Evolutionary conservation across 108 stramenopile species (phyloP), one percentile per base, ranked within the genome.

Genomic region (Epipyxis sp.): DNA sequence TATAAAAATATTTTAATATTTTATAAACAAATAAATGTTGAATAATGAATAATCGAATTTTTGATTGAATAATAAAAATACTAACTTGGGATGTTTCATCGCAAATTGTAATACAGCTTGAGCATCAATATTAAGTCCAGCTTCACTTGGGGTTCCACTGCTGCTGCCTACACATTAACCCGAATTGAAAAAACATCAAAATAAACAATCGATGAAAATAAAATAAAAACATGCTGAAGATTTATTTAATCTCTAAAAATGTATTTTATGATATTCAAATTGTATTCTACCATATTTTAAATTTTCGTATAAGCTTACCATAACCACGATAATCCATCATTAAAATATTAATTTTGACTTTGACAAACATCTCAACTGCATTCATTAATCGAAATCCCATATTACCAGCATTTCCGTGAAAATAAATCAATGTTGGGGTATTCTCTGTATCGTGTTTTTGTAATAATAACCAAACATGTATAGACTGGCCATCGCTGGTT

Each of bases 351-450:
- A 84, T 86, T 40, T 87, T 77, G 34, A 91, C 74, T 69, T 86
- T 44, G 42, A 84, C 83, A 77, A 87, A 82, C 92, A 95, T 91
- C 50, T 90, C 82, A 20, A 86, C 40, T 0, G 91, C 93, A 78
- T 94, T 94, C 0, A 92, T 92, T 35, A 98, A 78, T 16, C 97
- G 82, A 46, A 97, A 77, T 20, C 95, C 97, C 59, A 98, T 95
- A 85, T 97, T 96, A 27, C 95, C 97, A 1, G 97, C 97, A 86
- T 98, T 98, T 1, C 95, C 97, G 80, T 98, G 97, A 74, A 97
- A 94, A 78, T 94, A 98, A 0, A 98, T 77, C 20, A 97, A 71
- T 1, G 95, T 96, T 1, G 94, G 94, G 1, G 80, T 45, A 40
- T 82, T 77, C 6, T 72, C 67, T n/a, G 81, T 46, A 40, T 80